Evolutionary conservation across 1,139 yeast species (phyloP), one percentile per base, ranked within the genome.

Genomic region (Blastobotrys elegans): DNA sequence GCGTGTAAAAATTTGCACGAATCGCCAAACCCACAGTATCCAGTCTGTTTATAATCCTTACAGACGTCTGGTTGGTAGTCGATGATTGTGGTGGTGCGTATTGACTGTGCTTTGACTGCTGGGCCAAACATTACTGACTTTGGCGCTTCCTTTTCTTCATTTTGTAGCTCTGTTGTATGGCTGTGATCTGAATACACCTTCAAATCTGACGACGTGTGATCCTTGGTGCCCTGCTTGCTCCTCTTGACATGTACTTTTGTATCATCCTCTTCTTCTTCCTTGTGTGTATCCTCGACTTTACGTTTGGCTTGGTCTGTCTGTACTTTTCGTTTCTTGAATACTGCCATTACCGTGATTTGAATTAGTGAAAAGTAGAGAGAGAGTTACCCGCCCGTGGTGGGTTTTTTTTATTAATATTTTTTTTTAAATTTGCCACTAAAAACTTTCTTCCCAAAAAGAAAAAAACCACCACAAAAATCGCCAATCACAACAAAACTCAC

Each of bases 1-100:
- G 86, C 78, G 62, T 94, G 98, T 27, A 92, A 66, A 64, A 94
- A 94, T 68, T 92, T 94, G 70, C 99, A 94, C n/a, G 95, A 84
- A 60, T 94, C 98, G 7, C 99, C 99, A 63, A 84, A 94, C 4
- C 97, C 97, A 72, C 98, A 94, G 62, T 81, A 90, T 0, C 98
- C 98, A 0, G 95, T 90, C 57, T 84, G 88, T 51, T 82, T 77
- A 65, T 78, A 94, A 64, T 94, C 97, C 60, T 92, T 94, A 63
- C 98, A 94, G 2, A 94, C 84, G 62, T 92, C 97, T 0, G 95
- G 95, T 61, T 88, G 96, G 63, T 84, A 92, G 60, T 92, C 98
- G 32, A 86, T 76, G n/a, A 83, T 71, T 1, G 87, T 80, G 0
- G 92, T 84, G n/a, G 82, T 74, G 44, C 80, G 72, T 30, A 88